These are phyloP conservation scores for Pelargonium cotyledonis DNA, from an alignment of 441 rosid genomes.

Conservation along the genomic window DNA sequence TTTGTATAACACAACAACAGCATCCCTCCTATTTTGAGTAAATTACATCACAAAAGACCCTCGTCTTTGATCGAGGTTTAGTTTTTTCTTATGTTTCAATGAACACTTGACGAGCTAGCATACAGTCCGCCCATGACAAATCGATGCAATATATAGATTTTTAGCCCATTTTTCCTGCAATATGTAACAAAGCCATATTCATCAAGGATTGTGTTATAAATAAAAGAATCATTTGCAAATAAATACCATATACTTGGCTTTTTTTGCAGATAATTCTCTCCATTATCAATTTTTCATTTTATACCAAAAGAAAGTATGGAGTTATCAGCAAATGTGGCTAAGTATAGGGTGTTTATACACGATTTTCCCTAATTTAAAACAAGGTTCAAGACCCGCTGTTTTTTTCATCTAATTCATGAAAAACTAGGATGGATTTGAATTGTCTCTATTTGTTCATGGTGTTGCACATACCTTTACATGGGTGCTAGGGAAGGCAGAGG, in stretches of 20 bases:
- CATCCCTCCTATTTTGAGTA: neutral
- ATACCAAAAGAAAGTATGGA: no score
- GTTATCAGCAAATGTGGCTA: no score
- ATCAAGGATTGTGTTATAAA: no score
- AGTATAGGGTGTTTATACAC: no score
- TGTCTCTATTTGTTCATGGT: neutral
- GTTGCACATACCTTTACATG: neutral
- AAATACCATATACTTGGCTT: no score
- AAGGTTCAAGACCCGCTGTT: neutral
- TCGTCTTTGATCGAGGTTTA: neutral
- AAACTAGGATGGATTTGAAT: neutral
- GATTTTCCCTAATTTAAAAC: no score
- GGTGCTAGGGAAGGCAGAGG: slow-evolving; percentile 4
- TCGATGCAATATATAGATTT: slow-evolving; percentile 2
- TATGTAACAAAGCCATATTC: neutral
- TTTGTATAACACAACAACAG: no score
- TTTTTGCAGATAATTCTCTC: no score
- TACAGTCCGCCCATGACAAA: slow-evolving; percentile 1
- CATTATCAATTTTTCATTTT: no score
- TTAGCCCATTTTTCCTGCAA: slow-evolving; percentile 3
- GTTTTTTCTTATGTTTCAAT: no score
- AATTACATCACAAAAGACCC: neutral
- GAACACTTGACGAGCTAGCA: neutral
- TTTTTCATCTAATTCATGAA: neutral
- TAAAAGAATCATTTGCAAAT: no score